A percentile compares a stretch with the other conserved stretches of the same genome.
Conservation (phyloP, 805 yeast species). For the Soucietia sequanensis region DNA sequence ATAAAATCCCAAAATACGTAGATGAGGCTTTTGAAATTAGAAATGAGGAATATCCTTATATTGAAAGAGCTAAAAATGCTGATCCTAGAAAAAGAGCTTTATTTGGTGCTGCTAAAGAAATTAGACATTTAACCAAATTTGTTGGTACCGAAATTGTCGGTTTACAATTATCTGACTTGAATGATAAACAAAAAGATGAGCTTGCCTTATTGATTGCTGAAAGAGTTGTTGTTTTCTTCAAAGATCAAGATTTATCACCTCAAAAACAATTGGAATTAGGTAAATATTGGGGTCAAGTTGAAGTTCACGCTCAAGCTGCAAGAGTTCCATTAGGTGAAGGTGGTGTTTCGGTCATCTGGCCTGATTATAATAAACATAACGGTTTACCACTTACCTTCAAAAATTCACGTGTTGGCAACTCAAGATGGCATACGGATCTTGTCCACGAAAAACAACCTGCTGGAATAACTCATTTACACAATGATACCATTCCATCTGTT, state of each 20-base stretch:
- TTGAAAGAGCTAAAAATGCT: conserved; percentile 35
- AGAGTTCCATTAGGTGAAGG: conserved; percentile 29
- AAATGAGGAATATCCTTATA: conserved; percentile 30
- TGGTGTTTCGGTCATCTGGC: conserved; percentile 33
- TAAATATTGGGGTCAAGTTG: conserved; percentile 45
- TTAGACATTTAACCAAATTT: conserved; percentile 42
- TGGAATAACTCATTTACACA: conserved; percentile 52
- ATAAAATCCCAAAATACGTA: conserved; percentile 33
- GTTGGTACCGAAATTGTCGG: conserved; percentile 53
- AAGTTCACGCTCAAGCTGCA: conserved; percentile 36
- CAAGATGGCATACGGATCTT: conserved; percentile 52
- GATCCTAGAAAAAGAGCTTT: conserved; percentile 38
- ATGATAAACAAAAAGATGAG: conserved; percentile 45
- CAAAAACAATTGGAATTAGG: conserved; percentile 45
- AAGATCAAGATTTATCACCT: conserved; percentile 46
- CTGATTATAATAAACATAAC: conserved; percentile 18
- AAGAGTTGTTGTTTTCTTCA: conserved; percentile 51
- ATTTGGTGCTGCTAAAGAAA: conserved; percentile 40
- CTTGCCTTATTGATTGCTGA: conserved; percentile 47
- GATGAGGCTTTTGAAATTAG: conserved; percentile 41
- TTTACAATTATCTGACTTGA: conserved; percentile 41
- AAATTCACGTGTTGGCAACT: conserved; percentile 15
- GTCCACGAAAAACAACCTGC: conserved; percentile 58
- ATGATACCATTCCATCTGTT: conserved; percentile 46
- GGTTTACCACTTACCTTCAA: conserved; percentile 22